Percentiles rank a stretch among this genome's conserved stretches.
phyloP scores from a whole-genome alignment of 2,329 filamentous ascomycete genomes.

The Aureobasidium zeae region DNA sequence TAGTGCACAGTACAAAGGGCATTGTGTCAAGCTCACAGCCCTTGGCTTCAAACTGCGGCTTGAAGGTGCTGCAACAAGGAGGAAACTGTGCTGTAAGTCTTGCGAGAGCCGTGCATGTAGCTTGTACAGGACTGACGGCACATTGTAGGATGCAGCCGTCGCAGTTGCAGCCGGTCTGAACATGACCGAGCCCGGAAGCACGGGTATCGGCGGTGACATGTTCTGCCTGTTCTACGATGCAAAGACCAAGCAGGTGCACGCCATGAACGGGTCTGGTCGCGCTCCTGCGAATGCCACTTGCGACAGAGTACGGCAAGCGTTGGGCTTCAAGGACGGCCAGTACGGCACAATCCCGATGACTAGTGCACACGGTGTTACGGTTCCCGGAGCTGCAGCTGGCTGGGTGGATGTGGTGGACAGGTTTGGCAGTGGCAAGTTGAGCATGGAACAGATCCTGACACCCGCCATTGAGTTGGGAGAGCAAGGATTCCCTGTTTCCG shows the following conservation, averaged over 20 bases:
- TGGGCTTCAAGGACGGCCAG: slow-evolving; percentile 54
- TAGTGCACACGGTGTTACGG: slow-evolving; percentile 73
- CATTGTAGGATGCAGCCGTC: slow-evolving; percentile 79
- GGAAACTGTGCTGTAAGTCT: slow-evolving; percentile 79
- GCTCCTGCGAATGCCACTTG: slow-evolving; percentile 60
- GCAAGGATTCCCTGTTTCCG: slow-evolving; percentile 80
- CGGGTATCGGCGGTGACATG: slow-evolving; percentile 94
- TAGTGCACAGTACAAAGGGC: slow-evolving; percentile 85
- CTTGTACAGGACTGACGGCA: slow-evolving; percentile 11
- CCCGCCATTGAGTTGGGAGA: slow-evolving; percentile 83
- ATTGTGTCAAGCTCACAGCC: slow-evolving; percentile 89
- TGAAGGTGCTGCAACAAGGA: slow-evolving; percentile 73
- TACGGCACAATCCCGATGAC: slow-evolving; percentile 57
- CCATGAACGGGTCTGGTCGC: slow-evolving; percentile 89
- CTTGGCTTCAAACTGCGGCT: slow-evolving; percentile 76
- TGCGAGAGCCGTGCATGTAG: background rate
- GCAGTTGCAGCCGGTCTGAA: slow-evolving; percentile 89
- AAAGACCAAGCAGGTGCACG: slow-evolving; percentile 67
- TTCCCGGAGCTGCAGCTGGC: slow-evolving; percentile 82
- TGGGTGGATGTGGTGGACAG: slow-evolving; percentile 84
- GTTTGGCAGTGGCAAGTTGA: slow-evolving; percentile 81
- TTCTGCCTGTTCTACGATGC: slow-evolving; percentile 92
- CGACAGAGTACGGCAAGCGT: slow-evolving; percentile 58
- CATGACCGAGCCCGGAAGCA: slow-evolving; percentile 84
- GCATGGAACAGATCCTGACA: slow-evolving; percentile 63